A percentile compares a stretch with the other conserved stretches of the same genome.
Evolutionary conservation across 2,329 filamentous ascomycete genomes (phyloP).

Genomic region (Trichoderma sp.): DNA sequence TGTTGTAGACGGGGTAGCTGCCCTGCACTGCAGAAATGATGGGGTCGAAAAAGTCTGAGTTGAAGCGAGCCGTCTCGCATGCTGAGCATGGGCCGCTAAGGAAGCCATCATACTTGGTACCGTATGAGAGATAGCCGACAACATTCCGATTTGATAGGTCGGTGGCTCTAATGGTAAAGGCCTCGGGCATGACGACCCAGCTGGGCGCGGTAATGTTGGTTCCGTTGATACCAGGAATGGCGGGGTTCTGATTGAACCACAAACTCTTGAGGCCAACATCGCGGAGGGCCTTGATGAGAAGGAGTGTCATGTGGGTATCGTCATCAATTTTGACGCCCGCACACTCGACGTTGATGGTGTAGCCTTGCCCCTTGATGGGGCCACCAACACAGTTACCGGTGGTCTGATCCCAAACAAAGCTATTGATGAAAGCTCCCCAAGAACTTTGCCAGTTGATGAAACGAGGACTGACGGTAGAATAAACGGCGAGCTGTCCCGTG

Average conservation of each 20-base stretch:
- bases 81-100: constrained; percentile 40
- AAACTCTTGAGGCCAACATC: constrained; percentile 43
- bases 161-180: constrained; percentile 40
- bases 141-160: constrained; percentile 38
- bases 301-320: constrained; percentile 44
- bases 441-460: constrained; percentile 45
- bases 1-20: constrained; percentile 43
- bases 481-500: constrained; percentile 37
- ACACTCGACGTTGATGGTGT: constrained; percentile 42
- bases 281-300: constrained; percentile 43
- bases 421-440: constrained; percentile 44
- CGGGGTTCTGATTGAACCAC: constrained; percentile 45
- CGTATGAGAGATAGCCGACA: constrained; percentile 41
- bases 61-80: constrained; percentile 41
- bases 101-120: constrained; percentile 43
- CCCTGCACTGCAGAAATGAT: constrained; percentile 43
- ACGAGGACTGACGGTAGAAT: constrained; percentile 40
- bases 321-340: constrained; percentile 42
- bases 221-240: constrained; percentile 38
- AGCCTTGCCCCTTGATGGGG: constrained; percentile 40
- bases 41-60: constrained; percentile 41
- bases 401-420: constrained; percentile 44
- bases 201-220: constrained; percentile 34
- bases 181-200: constrained; percentile 46
- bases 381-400: constrained; percentile 40